These are phyloP conservation scores for Nitzschia sp. DNA, from an alignment of 108 stramenopile genomes.

Conservation along the genomic window DNA sequence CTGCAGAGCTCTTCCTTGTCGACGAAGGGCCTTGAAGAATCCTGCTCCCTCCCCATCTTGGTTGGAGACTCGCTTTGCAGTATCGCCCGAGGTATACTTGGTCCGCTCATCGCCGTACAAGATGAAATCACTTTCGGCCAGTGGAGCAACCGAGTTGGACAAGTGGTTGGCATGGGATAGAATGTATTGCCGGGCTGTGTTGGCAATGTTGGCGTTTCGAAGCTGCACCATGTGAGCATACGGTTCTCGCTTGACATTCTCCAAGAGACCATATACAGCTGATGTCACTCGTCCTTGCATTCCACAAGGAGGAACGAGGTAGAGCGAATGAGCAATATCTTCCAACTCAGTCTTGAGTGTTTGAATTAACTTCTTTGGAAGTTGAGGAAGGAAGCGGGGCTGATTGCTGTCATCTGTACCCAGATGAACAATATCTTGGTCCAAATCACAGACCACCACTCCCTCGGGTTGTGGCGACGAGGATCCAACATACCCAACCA, in stretches of 20 bases:
- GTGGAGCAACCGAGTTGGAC: neutral
- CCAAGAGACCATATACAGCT: slow-evolving; percentile 8
- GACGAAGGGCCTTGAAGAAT: slow-evolving; percentile 12
- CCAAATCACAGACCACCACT: slow-evolving; percentile 79
- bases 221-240: slow-evolving; percentile 20
- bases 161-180: slow-evolving; percentile 6
- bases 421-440: slow-evolving; percentile 71
- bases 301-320: slow-evolving; percentile 23
- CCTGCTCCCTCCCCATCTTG: neutral
- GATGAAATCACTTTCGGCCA: slow-evolving; percentile 1
- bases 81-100: slow-evolving; percentile 2
- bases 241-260: slow-evolving; percentile 24
- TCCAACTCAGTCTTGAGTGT: slow-evolving; percentile 67
- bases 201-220: neutral
- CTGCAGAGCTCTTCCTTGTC: slow-evolving; percentile 31
- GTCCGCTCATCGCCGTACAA: slow-evolving; percentile 11
- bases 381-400: slow-evolving; percentile 26
- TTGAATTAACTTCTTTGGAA: slow-evolving; percentile 56
- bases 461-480: slow-evolving; percentile 18
- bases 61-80: neutral
- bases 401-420: slow-evolving; percentile 41
- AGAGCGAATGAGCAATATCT: slow-evolving; percentile 38
- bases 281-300: slow-evolving; percentile 32
- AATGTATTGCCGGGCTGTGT: slow-evolving; percentile 12
- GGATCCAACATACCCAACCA: slow-evolving; percentile 66